A percentile compares a stretch with the other conserved stretches of the same genome.
These are phyloP conservation scores for Caloboletus inedulis DNA, from an alignment of 1,284 basidiomycete genomes.

Conservation along the genomic window DNA sequence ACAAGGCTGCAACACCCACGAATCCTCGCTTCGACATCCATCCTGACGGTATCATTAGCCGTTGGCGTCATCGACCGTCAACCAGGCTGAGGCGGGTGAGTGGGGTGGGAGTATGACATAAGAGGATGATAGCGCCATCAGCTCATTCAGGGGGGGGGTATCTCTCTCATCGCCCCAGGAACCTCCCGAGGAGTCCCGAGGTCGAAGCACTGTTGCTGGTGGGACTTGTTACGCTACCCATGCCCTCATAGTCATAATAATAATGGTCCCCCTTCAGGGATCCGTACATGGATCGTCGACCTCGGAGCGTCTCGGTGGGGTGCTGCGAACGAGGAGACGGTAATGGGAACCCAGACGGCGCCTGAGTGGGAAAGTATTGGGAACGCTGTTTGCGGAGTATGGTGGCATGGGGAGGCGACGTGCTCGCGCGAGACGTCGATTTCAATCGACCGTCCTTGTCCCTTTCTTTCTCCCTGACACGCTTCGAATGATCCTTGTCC, in stretches of 20 bases:
- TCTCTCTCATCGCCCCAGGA: slow-evolving; percentile 21
- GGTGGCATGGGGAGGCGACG: slow-evolving; percentile 1
- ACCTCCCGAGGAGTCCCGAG: slow-evolving; percentile 20
- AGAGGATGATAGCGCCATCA: neutral
- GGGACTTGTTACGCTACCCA: neutral
- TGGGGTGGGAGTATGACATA: neutral
- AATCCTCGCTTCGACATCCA: neutral
- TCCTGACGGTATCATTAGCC: neutral
- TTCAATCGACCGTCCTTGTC: slow-evolving; percentile 1
- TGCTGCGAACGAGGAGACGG: slow-evolving; percentile 12
- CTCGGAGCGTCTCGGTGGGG: neutral
- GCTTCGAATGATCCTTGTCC: slow-evolving; percentile 12
- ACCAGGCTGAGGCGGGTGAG: neutral
- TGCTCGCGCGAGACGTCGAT: neutral
- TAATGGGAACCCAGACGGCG: neutral
- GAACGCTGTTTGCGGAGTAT: slow-evolving; percentile 14
- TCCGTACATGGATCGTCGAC: slow-evolving; percentile 24
- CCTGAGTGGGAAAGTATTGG: neutral
- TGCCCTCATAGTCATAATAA: neutral
- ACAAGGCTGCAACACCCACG: neutral
- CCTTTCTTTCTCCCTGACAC: slow-evolving; percentile 19
- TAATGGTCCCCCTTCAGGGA: neutral
- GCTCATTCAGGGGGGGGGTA: neutral
- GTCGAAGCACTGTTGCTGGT: neutral
- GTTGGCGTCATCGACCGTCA: neutral